Conservation (phyloP, 306 rosid genomes). For the Cucurbita pepo region DNA sequence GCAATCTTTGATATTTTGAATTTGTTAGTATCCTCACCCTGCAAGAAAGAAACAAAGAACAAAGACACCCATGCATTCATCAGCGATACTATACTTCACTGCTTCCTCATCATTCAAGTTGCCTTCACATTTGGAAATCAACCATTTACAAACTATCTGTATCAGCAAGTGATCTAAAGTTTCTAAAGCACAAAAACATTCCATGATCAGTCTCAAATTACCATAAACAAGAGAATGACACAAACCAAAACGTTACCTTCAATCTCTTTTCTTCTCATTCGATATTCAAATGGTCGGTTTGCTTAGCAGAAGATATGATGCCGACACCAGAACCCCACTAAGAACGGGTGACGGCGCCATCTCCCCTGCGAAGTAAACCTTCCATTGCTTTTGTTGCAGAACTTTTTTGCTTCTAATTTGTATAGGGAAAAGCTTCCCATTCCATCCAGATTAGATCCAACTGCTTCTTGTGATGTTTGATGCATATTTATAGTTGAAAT, state of each 20-base stretch:
- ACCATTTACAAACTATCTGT: not conserved
- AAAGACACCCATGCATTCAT: not conserved
- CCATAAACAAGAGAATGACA: not conserved
- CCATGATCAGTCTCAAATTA: not conserved
- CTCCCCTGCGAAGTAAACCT: slow-evolving; percentile 70
- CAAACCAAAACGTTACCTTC: not conserved
- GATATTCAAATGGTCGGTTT: slow-evolving; percentile 14
- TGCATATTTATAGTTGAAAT: not conserved
- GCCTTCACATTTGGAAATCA: not conserved
- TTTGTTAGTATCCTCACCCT: not conserved
- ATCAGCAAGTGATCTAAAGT: not conserved
- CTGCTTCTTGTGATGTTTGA: not conserved
- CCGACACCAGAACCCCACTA: not conserved
- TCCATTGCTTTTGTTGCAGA: slow-evolving; percentile 1
- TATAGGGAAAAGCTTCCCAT: not conserved
- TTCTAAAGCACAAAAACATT: not conserved
- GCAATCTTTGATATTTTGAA: not conserved
- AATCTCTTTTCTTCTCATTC: not conserved
- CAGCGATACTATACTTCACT: not conserved
- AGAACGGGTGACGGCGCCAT: slow-evolving; percentile 32
- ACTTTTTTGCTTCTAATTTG: not conserved
- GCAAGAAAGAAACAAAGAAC: not conserved
- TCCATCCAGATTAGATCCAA: not conserved
- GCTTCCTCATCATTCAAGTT: not conserved
- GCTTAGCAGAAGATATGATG: slow-evolving; percentile 23